Evolutionary conservation across 176 grass and related monocot species (phyloP), one percentile per base, ranked within the genome.

Genomic region (Juncus inflexus): DNA sequence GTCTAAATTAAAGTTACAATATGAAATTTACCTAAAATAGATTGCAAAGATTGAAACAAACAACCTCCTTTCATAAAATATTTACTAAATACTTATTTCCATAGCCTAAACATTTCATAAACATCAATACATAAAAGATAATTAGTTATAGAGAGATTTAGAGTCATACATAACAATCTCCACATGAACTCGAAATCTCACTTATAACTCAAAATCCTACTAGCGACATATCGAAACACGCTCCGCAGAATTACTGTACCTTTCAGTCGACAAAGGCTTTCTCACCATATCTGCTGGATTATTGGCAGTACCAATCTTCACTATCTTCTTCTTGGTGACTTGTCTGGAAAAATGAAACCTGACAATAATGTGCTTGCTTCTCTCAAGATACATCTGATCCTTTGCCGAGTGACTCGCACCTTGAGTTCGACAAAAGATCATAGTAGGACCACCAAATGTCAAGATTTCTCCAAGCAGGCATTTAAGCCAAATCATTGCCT

Each of bases 131-230:
- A 28, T 1, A 28, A 28, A 28, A 28, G 19, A 28, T 1, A 28
- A 28, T 28, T 28, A 28, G 19, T 28, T 28, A 11, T 58, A 12
- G 35, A 37, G 13, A 79, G 7, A 1, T 14, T 40, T 28, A 63
- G 3, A 70, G 52, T 28, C 19, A 76, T 61, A 11, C 37, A 80
- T 59, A 50, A 40, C 5, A 51, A 56, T 52, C 62, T 69, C 77
- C 51, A 35, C n/a, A 38, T 76, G 39, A 35, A 11, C 43, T 75
- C 28, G 2, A 2, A 45, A 50, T 10, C 14, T 10, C 9, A 61
- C 50, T 16, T 55, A 40, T 65, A 75, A 39, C 11, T 15, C 67
- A 43, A 62, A 59, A 45, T 28, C 19, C 19, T 28, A 28, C 19
- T 28, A 28, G 19, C 19, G 19, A 1, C 19, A 28, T 28, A 66